phyloP scores from a whole-genome alignment of 257 asterid genomes.

The Solanum chiquidenum region DNA sequence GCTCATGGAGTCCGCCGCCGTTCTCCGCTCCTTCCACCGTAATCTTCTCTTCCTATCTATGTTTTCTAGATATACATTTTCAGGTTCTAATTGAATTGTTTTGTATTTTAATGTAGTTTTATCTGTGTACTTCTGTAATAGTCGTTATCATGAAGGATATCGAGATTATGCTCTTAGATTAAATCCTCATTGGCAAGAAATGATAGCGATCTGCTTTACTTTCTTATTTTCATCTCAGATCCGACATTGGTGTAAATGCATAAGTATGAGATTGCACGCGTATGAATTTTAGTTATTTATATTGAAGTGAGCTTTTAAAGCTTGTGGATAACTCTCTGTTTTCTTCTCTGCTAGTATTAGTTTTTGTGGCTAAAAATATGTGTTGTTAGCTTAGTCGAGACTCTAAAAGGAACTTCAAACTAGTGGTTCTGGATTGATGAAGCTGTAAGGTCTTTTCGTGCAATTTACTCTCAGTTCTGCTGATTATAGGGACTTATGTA shows the following conservation, averaged over 20 bases:
- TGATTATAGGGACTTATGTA: neutral
- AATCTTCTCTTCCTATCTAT: slow-evolving; percentile 6
- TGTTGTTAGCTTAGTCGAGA: neutral
- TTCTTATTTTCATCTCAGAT: neutral
- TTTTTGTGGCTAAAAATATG: neutral
- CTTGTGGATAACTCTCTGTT: neutral
- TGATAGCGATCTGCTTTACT: neutral
- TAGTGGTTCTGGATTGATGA: neutral
- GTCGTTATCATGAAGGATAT: neutral
- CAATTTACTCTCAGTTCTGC: neutral
- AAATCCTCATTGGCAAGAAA: neutral
- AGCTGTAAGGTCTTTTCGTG: neutral
- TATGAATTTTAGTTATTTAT: neutral
- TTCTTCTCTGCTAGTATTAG: neutral
- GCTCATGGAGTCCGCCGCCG: slow-evolving; percentile 64
- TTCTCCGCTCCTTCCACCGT: slow-evolving; percentile 67
- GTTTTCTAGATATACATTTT: neutral
- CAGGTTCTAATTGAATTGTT: neutral
- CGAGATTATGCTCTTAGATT: neutral
- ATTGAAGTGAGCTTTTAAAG: neutral
- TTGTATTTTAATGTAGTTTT: neutral
- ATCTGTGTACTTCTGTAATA: neutral
- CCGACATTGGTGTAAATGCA: neutral
- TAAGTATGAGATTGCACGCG: neutral
- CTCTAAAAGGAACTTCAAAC: neutral